Evolutionary conservation across 805 yeast genomes (phyloP), one percentile per base, ranked within the genome.

Genomic region (Starmera dryadoides): DNA sequence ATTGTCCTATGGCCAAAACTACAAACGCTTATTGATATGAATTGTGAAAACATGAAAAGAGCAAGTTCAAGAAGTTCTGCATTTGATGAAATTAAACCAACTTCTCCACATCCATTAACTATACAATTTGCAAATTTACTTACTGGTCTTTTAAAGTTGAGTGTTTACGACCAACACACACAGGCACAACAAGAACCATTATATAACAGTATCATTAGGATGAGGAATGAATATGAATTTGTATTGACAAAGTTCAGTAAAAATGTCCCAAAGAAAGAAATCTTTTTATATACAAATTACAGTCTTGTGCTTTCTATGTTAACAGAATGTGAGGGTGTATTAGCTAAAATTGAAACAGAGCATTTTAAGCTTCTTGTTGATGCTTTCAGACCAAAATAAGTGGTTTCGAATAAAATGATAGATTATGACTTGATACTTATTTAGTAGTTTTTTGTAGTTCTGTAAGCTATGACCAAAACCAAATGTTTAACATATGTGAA

Each of bases 1-100:
- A 73, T 86, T 37, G 58, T 73, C 4, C 62, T 91, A 34, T 93
- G 98, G 98, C 96, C 97, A 0, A 77, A 74, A 42, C 84, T 89
- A 52, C 89, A 88, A 51, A 70, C 68, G 34, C 66, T 86, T 26
- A 72, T 89, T 32, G 96, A 88, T 55, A 62, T 75, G 26, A 86
- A 91, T 50, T 81, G 95, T 49, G 83, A 79, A 17, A 75, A 79
- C 36, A 56, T 79, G 82, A 44, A 74, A 68, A 38, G 72, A 72
- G 15, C 58, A 58, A 35, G 66, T 48, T 42, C 72, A 16, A 63
- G 60, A 55, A 44, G 49, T 20, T 51, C 58, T 7, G 50, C 53
- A 16, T 50, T 53, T 9, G 42, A 55, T 6, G 48, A 59, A 14
- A 58, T 63, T 30, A 57, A 62, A 10, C 47, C 64, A 3, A 47